Base-by-base conservation (phyloP, 139 green algal species). In the Dunaliella sp. region DNA sequence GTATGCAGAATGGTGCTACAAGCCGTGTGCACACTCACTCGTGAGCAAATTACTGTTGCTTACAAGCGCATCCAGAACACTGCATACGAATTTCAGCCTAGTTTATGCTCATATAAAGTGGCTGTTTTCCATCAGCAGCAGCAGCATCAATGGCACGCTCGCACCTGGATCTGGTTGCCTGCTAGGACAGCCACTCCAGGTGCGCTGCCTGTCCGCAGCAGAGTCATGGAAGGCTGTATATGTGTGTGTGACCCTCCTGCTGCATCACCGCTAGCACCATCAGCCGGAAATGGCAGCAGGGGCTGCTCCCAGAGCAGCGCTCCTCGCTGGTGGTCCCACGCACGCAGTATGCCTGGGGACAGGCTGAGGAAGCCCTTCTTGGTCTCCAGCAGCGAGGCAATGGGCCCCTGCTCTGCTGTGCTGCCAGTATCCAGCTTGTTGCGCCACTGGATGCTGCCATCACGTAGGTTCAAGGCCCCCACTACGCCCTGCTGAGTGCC, bases 361-460 rank as follows among this genome's bases (percentile, higher is more conserved):
- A 79, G 81, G 2, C 88, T 91, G 22, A 93, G 24, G 24, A 95
- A 65, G 35, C 37, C 33, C 3, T 82, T 25, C 12, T 88, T 85
- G 12, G 84, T 87, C 3, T 86, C 76, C 36, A 92, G 36, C n/a
- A 91, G 36, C 7, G 48, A 26, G 16, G 48, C 48, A 7, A 65
- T 7, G 31, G 86, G 36, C 30, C 36, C 48, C 32, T 32, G 81
- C 31, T 82, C 34, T 21, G 85, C n/a, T 12, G 38, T 33, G 79
- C 85, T 83, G 16, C 82, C 76, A 1, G 85, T 73, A 30, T 87
- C 77, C 58, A 94, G 83, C 72, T 88, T 83, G 57, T 90, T 87
- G 37, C 95, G 91, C 95, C 95, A 98, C 1, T 87, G 38, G 1
- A 98, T 80, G 65, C 65, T 86, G 77, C 94, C 94, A 34, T 93